Evolutionary conservation across 2,329 filamentous ascomycete species (phyloP), one percentile per base, ranked within the genome.

Genomic region (Aspergillus sp.): DNA sequence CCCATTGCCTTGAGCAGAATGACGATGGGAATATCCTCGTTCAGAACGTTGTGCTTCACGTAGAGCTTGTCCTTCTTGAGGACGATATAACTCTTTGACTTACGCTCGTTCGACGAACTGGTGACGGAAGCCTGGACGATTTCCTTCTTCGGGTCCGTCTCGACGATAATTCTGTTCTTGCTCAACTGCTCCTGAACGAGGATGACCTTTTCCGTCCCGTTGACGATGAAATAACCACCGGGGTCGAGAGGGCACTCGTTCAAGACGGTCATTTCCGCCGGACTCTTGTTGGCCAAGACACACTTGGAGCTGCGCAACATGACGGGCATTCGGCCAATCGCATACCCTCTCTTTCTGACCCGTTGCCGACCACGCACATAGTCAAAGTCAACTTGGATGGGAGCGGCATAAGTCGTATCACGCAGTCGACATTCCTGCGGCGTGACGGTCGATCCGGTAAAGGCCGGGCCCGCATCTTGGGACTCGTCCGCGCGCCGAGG

Each of bases 91-190:
- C 91, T 97, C 77, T 99, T 99, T 10, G 94, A 97, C 73, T 97
- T 97, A 64, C 95, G 85, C 71, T 97, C 94, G 72, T 97, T 91
- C 1, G 95, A 97, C 25, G 94, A 97, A 84, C 92, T 95, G 6
- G 92, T 99, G 25, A 97, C 94, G 1, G 94, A 97, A 34, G 95
- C 94, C 61, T 93, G 90, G 52, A 97, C 93, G 58, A 96, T 86
- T 55, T 89, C 89, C 74, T 97, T 97, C 76, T 96, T 96, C 48
- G 87, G 82, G 64, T 93, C 89, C 50, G 90, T 87, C 74, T 99
- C 95, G 14, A 99, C 93, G 69, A 99, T 97, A 65, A 99, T 89
- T 77, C 94, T 86, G 74, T 99, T 99, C 82, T 99, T 99, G 81
- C 94, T 99, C 68, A 99, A 78, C 75, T 99, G 94, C 69, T 99